A percentile compares a stretch with the other conserved stretches of the same genome.
These are phyloP conservation scores for Aspergillus neoniger DNA, from an alignment of 2,329 filamentous ascomycete species.

Conservation along the genomic window DNA sequence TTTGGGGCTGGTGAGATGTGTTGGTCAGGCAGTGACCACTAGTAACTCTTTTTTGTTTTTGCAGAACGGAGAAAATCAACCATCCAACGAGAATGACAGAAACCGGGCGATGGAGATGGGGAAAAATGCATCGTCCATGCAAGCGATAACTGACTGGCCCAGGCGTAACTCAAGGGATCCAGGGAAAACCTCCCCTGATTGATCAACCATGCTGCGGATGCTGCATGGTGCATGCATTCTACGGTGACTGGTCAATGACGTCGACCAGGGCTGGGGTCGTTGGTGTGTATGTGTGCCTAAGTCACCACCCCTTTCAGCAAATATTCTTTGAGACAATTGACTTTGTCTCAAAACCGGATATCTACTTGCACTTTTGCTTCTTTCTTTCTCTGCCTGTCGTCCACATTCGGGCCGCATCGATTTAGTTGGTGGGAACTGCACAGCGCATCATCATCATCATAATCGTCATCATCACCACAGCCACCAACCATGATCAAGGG, in stretches of 20 bases:
- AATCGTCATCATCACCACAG: not conserved
- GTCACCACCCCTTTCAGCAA: no score
- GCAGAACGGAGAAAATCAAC: conserved; percentile 9
- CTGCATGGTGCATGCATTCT: not conserved
- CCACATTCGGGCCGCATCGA: not conserved
- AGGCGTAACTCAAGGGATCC: not conserved
- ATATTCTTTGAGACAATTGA: not conserved
- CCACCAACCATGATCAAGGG: not conserved
- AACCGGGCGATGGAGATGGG: not conserved
- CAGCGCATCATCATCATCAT: not conserved
- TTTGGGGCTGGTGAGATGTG: not conserved
- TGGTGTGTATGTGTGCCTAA: not conserved
- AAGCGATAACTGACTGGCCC: not conserved
- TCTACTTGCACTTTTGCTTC: not conserved
- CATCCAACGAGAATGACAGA: not conserved
- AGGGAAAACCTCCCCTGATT: conserved; percentile 2
- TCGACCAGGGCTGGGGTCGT: not conserved
- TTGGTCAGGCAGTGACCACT: not conserved
- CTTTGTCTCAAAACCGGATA: conserved; percentile 1
- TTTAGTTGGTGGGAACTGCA: not conserved
- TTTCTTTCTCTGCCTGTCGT: not conserved
- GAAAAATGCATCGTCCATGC: conserved; percentile 8
- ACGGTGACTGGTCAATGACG: conserved; percentile 6
- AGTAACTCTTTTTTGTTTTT: not conserved
- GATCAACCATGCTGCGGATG: conserved; percentile 4